Evolutionary conservation across 768 basidiomycete genomes (phyloP).

Genomic region (Mycena amicta): DNA sequence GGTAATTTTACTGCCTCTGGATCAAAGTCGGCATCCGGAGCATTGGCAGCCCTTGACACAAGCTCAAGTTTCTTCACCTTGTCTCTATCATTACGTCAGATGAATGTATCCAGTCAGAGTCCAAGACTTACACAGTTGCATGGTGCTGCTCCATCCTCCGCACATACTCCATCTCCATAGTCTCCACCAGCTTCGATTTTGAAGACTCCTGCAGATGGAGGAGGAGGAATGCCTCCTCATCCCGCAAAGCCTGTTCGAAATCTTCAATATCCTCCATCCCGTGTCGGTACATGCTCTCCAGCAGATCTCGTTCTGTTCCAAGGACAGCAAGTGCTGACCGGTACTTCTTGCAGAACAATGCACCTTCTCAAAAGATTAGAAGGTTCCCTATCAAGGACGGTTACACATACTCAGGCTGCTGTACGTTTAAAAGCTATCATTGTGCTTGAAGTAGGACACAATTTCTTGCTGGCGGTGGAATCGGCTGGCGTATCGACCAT

Average conservation of each 20-base stretch:
- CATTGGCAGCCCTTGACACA: not conserved
- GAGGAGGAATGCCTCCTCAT: not conserved
- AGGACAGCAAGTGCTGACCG: not conserved
- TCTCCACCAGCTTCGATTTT: not conserved
- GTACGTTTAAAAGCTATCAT: constrained; percentile 6
- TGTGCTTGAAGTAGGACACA: not conserved
- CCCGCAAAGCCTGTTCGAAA: not conserved
- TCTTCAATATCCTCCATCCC: not conserved
- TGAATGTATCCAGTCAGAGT: not conserved
- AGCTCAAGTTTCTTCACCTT: not conserved
- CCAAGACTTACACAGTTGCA: not conserved
- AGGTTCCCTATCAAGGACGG: not conserved
- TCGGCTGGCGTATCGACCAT: constrained; percentile 3
- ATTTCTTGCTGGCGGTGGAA: constrained; percentile 14
- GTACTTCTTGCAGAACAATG: constrained; percentile 10
- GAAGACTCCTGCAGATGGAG: not conserved
- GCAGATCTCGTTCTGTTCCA: not conserved
- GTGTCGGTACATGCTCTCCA: not conserved
- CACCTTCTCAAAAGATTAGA: not conserved
- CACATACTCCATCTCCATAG: not conserved
- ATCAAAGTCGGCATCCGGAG: not conserved
- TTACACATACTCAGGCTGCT: constrained; percentile 11
- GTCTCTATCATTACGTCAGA: too few species aligned
- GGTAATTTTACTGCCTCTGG: constrained; percentile 3
- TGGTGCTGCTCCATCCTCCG: not conserved